phyloP scores from a whole-genome alignment of 352 stramenopile genomes.

The Pythium dissotocum region DNA sequence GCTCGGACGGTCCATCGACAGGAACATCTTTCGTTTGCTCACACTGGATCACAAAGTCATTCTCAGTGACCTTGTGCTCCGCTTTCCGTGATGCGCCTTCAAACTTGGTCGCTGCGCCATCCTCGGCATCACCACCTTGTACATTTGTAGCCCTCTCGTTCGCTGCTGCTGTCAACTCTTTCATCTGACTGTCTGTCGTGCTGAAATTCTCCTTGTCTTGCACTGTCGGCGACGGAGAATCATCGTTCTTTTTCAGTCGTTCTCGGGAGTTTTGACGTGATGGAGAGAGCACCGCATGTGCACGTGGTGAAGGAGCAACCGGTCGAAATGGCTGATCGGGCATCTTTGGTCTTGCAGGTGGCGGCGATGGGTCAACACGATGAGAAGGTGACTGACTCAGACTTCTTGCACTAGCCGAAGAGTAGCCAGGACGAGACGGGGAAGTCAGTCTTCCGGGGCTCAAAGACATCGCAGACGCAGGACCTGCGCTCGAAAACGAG shows the following conservation, averaged over 20 bases:
- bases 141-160: background rate
- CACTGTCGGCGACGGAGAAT: background rate
- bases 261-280: background rate
- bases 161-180: background rate
- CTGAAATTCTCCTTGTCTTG: background rate
- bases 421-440: conserved; percentile 2
- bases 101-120: no score
- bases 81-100: background rate
- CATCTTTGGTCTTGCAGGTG: conserved; percentile 3
- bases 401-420: background rate
- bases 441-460: conserved; percentile 7
- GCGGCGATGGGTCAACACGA: conserved; percentile 10
- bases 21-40: background rate
- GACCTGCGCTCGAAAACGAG: background rate
- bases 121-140: background rate
- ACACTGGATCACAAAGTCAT: background rate
- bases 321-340: conserved; percentile 12
- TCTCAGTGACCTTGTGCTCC: background rate
- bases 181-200: background rate
- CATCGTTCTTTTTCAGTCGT: background rate
- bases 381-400: background rate
- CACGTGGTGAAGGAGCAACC: conserved; percentile 12
- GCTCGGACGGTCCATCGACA: background rate
- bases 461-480: conserved; percentile 1
- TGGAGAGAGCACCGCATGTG: background rate